phyloP scores from a whole-genome alignment of 306 rosid species.

The Glycyrrhiza uralensis region DNA sequence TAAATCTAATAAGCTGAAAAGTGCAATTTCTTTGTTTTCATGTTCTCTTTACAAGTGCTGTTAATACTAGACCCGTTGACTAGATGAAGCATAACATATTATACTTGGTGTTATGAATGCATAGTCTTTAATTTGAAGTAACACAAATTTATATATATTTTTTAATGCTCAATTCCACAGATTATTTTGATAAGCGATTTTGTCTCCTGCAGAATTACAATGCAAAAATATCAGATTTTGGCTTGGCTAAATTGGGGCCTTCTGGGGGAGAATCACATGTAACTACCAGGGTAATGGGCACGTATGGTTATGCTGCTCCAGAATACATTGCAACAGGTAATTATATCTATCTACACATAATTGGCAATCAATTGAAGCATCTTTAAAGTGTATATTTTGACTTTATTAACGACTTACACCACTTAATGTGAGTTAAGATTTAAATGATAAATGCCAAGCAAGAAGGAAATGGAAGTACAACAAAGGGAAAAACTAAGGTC shows the following conservation, averaged over 20 bases:
- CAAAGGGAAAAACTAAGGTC: too few species aligned
- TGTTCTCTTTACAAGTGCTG: neutral
- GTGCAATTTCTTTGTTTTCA: neutral
- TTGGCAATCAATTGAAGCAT: neutral
- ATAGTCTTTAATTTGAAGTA: neutral
- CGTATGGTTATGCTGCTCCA: constrained; percentile 88
- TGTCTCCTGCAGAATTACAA: constrained; percentile 49
- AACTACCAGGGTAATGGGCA: constrained; percentile 78
- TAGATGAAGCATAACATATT: neutral
- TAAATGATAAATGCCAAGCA: neutral
- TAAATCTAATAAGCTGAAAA: too few species aligned
- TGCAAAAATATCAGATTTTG: constrained; percentile 86
- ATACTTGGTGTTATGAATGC: neutral
- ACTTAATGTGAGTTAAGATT: neutral
- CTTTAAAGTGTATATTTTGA: neutral
- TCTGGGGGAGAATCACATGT: constrained; percentile 72
- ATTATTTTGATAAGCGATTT: neutral
- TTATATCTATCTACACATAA: neutral
- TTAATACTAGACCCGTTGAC: neutral
- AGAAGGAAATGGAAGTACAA: neutral
- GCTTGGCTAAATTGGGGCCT: constrained; percentile 83
- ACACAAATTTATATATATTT: neutral
- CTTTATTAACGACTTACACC: neutral
- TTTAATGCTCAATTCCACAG: neutral
- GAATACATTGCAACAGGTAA: constrained; percentile 88